Evolutionary conservation across 169 alveolate genomes (phyloP).

Genomic region (Cryptosporidium canis): DNA sequence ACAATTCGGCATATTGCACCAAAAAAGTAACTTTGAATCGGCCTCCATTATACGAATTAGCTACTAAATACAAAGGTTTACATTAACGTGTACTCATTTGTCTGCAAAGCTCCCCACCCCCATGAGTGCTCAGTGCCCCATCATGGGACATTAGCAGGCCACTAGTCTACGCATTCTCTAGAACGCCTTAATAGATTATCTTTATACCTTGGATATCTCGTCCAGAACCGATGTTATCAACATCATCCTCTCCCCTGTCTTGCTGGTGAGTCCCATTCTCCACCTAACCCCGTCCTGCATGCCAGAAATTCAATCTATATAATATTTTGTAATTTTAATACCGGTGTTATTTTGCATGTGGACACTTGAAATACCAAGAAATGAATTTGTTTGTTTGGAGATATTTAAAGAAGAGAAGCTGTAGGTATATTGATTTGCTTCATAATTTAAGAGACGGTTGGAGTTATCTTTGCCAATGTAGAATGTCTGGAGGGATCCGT

Average conservation of each 20-base stretch:
- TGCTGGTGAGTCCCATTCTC: no score
- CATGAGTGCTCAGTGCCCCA: no score
- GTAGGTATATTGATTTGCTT: not conserved
- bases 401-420: constrained; percentile 25
- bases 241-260: no score
- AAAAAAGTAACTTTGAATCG: not conserved
- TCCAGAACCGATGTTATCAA: no score
- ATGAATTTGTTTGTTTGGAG: not conserved
- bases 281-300: not conserved
- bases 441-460: not conserved
- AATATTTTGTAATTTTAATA: constrained; percentile 1
- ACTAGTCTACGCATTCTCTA: no score
- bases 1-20: not conserved
- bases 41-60: no score
- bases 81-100: no score
- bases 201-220: no score
- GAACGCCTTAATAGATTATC: no score
- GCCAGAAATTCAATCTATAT: not conserved
- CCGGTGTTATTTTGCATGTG: constrained; percentile 18
- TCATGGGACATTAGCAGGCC: no score
- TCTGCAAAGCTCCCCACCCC: no score
- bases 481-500: not conserved
- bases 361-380: constrained; percentile 25
- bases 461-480: not conserved
- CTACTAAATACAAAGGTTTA: no score